Base-by-base conservation (phyloP, 2,329 filamentous ascomycete species). In the Pseudocercospora eumusae region DNA sequence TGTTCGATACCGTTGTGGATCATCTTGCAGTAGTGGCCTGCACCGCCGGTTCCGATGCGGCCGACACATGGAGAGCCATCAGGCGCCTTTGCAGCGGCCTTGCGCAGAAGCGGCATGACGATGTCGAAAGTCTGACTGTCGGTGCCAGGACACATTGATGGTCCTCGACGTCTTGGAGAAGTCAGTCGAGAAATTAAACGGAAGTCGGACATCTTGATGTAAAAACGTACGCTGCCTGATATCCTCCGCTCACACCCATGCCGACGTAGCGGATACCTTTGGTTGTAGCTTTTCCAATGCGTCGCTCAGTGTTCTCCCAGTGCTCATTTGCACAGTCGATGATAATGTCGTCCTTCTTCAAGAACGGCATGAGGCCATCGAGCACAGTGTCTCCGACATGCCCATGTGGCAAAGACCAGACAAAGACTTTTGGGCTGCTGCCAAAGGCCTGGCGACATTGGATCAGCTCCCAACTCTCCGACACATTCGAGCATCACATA, bases 1-100 rank as follows among this genome's bases (percentile, higher is more conserved):
- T 89, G 86, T 71, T 91, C 88, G 63, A 91, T 90, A 0, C 87
- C 88, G 66, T 91, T 90, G 71, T 91, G 88, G 3, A 90, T 82
- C 87, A 90, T 91, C 77, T 91, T 91, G 44, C 90, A 86, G 69
- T 87, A 91, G 72, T 91, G 88, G 0, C 88, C 88, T 1, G 84
- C 81, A 1, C 88, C 87, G 0, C 84, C 84, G 1, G 83, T 82
- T 0, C 88, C 88, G 52, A 88, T 80, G 25, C 81, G 79, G 0
- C 77, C 83, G 0, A 88, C 85, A 67, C 87, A 90, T 0, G 86
- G 81, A 10, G 79, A 81, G 0, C 84, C 85, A 3, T 83, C 77
- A 36, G 77, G 76, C 59, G 87, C 86, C 68, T 87, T 88, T 0
- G 87, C 87, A 0, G 87, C 83, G 50, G 89, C 81, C 44, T 79